Conservation (phyloP, 2,329 filamentous ascomycete species). For the Herpotrichia juniperi region DNA sequence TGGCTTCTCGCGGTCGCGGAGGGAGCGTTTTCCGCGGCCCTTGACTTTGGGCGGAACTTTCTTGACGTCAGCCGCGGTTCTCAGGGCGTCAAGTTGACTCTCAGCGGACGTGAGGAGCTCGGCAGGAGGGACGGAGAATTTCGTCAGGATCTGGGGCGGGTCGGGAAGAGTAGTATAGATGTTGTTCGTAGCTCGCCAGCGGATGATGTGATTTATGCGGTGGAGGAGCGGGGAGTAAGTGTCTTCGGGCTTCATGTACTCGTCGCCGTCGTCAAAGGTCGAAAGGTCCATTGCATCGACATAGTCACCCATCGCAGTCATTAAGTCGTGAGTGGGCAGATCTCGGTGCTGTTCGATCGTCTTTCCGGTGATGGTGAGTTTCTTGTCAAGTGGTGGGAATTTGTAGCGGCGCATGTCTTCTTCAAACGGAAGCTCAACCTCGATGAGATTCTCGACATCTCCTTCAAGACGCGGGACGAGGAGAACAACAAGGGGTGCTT, state of each 20-base stretch:
- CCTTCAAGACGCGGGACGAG: conserved; percentile 80
- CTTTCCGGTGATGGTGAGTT: conserved; percentile 86
- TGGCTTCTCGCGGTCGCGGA: conserved; percentile 74
- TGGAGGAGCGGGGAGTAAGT: conserved; percentile 87
- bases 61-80: conserved; percentile 78
- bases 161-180: conserved; percentile 63
- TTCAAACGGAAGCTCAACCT: conserved; percentile 88
- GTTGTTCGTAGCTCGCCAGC: conserved; percentile 78
- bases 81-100: conserved; percentile 66
- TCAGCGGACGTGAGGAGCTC: conserved; percentile 67
- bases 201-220: conserved; percentile 83
- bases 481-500: conserved; percentile 76
- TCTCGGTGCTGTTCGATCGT: conserved; percentile 81
- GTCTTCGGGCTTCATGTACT: conserved; percentile 81
- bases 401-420: conserved; percentile 91
- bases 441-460: conserved; percentile 84
- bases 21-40: conserved; percentile 66
- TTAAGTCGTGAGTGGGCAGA: conserved; percentile 75
- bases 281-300: conserved; percentile 93
- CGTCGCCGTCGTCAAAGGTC: conserved; percentile 71
- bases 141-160: conserved; percentile 59
- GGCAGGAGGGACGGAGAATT: conserved; percentile 74
- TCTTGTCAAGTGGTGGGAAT: conserved; percentile 87
- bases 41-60: conserved; percentile 79
- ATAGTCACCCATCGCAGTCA: conserved; percentile 84